Conservation (phyloP, 106 monocot genomes). For the Phalaenopsis aphrodite region DNA sequence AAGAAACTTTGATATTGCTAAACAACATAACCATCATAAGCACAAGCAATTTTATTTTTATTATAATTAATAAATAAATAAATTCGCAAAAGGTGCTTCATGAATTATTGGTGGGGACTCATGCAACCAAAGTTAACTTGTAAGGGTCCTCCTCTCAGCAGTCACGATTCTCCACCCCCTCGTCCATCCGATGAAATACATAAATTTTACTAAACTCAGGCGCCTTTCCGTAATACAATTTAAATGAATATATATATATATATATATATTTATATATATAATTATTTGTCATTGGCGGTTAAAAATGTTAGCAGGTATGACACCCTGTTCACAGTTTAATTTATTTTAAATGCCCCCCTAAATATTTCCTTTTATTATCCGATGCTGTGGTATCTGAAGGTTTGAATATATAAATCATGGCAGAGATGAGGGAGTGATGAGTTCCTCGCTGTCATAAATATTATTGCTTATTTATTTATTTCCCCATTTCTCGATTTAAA, state of each 20-base stretch:
- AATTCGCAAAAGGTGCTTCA: background rate
- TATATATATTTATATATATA: no score
- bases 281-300: no score
- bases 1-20: no score
- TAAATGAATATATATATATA: background rate
- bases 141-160: background rate
- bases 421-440: background rate
- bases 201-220: background rate
- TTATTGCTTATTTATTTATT: background rate
- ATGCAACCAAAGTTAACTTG: background rate
- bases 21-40: no score
- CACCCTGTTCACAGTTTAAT: background rate
- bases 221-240: background rate
- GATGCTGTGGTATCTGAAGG: no score
- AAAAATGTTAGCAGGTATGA: background rate
- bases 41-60: no score
- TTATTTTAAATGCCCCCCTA: background rate
- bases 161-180: background rate
- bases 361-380: background rate
- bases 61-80: no score
- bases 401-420: no score
- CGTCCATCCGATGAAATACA: background rate
- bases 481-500: background rate
- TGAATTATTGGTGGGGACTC: constrained; percentile 12
- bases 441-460: constrained; percentile 1